Percentiles rank a stretch among this genome's conserved stretches.
Conservation (phyloP, 371 early-diverging fungal genomes). For the Mucor saturninus region DNA sequence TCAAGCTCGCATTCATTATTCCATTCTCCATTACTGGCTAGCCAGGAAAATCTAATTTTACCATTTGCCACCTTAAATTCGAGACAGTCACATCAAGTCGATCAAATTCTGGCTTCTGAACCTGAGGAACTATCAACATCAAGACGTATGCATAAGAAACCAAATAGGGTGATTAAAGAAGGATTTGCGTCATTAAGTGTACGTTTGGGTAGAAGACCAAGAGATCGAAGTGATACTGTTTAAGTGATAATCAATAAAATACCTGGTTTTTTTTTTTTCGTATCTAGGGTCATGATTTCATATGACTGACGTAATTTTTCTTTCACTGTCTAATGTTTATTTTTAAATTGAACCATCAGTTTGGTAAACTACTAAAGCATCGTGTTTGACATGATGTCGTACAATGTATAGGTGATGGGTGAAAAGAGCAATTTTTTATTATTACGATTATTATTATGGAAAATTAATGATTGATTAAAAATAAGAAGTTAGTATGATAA, state of each 20-base stretch:
- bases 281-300: too few relatives aligned
- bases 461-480: not conserved
- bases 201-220: slow-evolving; percentile 10
- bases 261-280: too few relatives aligned
- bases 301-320: too few relatives aligned
- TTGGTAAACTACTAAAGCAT: too few relatives aligned
- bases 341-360: too few relatives aligned
- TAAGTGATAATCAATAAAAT: not conserved
- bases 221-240: slow-evolving; percentile 23
- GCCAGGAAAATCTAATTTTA: not conserved
- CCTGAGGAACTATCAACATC: not conserved
- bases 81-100: slow-evolving; percentile 17
- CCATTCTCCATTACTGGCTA: not conserved
- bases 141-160: not conserved
- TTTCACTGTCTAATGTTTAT: too few relatives aligned
- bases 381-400: too few relatives aligned
- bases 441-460: too few relatives aligned
- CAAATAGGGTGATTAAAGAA: slow-evolving; percentile 17
- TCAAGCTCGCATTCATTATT: too few relatives aligned
- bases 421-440: too few relatives aligned
- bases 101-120: slow-evolving; percentile 5
- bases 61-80: slow-evolving; percentile 14
- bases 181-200: slow-evolving; percentile 20
- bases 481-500: too few relatives aligned
- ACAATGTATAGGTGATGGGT: too few relatives aligned